Evolutionary conservation across 177 flowering plant genomes (phyloP), one percentile per base, ranked within the genome.

Genomic region (Telopea speciosissima): DNA sequence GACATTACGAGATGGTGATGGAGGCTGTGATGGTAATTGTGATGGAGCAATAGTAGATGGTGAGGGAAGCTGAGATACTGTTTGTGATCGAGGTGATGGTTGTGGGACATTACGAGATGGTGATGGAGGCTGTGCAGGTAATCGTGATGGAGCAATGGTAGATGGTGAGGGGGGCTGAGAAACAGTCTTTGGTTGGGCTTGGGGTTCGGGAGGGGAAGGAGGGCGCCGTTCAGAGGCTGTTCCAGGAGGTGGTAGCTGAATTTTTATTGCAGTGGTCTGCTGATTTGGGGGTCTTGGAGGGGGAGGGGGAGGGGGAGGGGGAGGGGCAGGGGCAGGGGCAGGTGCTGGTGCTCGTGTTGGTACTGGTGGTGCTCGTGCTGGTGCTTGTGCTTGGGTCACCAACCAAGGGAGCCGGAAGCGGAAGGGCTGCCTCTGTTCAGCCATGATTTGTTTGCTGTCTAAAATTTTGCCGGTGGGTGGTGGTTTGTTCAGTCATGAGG

Each of bases 321-420:
- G 7, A 19, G 54, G 54, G 16, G 19, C 54, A 36, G 40, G 54
- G 54, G 14, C 17, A 16, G 19, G 52, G 68, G 67, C 23, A 7
- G 66, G 40, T 24, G 21, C 49, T 25, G 26, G 22, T n/a, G 23
- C 13, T n/a, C 19, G 54, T 2, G 19, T 4, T 11, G 17, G 19
- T 49, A 3, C 19, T 49, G 54, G 54, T 11, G 54, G 54, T 11
- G 54, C 54, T 12, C 17, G 66, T 21, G 24, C 21, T 1, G 52
- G 21, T 4, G 61, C 23, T 10, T 72, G 22, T 23, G 56, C 3
- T 61, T 2, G 54, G 14, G 54, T 45, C 3, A 16, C 0, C 19
- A 49, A 2, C 54, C 54, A 66, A 21, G 71, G 71, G 22, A 74
- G 24, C 76, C 64, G n/a, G 7, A 62, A 68, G 49, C 64, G 76